phyloP scores from a whole-genome alignment of 805 yeast species.

The Kazachstania africana region DNA sequence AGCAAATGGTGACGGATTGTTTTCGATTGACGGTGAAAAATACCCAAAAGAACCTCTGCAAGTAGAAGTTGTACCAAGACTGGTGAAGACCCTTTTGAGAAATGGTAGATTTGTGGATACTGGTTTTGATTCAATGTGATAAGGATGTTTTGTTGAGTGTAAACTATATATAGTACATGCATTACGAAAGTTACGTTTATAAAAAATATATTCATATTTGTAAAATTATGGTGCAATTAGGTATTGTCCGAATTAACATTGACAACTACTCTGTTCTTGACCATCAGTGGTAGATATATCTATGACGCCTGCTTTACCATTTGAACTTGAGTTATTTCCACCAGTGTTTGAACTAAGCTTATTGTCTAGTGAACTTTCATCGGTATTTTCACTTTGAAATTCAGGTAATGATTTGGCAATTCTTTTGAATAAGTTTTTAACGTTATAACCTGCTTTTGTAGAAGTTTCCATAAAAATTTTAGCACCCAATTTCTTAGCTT shows the following conservation, averaged over 20 bases:
- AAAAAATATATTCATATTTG: too few relatives aligned
- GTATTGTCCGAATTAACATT: conserved; percentile 29
- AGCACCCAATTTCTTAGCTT: conserved; percentile 62
- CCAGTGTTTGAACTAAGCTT: conserved; percentile 16
- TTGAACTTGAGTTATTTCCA: conserved; percentile 25
- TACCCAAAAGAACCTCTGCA: conserved; percentile 72
- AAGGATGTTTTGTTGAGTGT: background rate
- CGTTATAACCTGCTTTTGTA: conserved; percentile 90
- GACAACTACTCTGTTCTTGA: conserved; percentile 29
- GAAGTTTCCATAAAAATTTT: conserved; percentile 83
- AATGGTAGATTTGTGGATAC: conserved; percentile 51
- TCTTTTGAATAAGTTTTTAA: conserved; percentile 76
- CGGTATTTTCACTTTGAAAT: conserved; percentile 34
- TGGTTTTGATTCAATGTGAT: conserved; percentile 30
- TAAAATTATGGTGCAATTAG: too few relatives aligned
- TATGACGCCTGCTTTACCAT: conserved; percentile 30
- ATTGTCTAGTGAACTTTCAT: conserved; percentile 14
- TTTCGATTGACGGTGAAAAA: conserved; percentile 84
- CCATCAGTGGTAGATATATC: conserved; percentile 32
- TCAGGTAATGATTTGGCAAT: conserved; percentile 90
- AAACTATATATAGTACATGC: too few relatives aligned
- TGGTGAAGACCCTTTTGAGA: conserved; percentile 51
- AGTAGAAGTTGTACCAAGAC: conserved; percentile 62
- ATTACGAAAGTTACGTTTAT: too few relatives aligned
- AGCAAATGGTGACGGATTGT: conserved; percentile 29